These are phyloP conservation scores for Dendrostoma leiphaemia DNA, from an alignment of 2,329 filamentous ascomycete species.

Conservation along the genomic window DNA sequence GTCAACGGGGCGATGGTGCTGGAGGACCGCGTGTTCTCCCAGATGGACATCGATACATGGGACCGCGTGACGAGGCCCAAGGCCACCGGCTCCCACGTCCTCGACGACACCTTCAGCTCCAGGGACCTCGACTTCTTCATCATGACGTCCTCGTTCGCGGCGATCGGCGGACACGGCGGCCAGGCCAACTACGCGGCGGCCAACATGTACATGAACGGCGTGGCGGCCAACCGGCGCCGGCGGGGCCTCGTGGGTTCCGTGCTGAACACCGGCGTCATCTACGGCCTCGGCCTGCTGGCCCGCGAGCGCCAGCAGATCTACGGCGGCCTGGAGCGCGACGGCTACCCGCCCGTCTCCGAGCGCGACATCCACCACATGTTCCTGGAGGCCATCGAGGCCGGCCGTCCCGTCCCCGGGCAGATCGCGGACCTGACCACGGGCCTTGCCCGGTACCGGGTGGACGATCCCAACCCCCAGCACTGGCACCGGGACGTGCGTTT, in stretches of 20 bases:
- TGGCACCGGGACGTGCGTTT: conserved; percentile 46
- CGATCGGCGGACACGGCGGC: conserved; percentile 40
- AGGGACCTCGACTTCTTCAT: conserved; percentile 42
- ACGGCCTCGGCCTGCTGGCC: conserved; percentile 42
- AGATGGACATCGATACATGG: conserved; percentile 37
- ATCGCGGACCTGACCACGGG: conserved; percentile 39
- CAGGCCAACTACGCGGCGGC: conserved; percentile 45
- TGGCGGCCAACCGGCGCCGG: conserved; percentile 34
- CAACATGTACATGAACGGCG: conserved; percentile 47
- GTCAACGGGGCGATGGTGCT: conserved; percentile 46
- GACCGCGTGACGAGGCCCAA: conserved; percentile 39
- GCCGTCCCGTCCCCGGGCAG: conserved; percentile 28
- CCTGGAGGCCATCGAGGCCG: conserved; percentile 46
- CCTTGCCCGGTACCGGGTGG: conserved; percentile 35
- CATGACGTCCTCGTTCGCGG: conserved; percentile 45
- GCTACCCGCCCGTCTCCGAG: conserved; percentile 48
- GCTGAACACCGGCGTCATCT: conserved; percentile 45
- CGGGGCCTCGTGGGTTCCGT: conserved; percentile 36
- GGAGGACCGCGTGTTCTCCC: conserved; percentile 39
- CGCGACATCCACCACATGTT: conserved; percentile 50
- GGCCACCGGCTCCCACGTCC: conserved; percentile 36
- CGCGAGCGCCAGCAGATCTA: conserved; percentile 40
- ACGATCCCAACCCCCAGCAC: conserved; percentile 30
- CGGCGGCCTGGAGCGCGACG: conserved; percentile 38
- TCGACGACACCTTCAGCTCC: conserved; percentile 34